Conservation (phyloP, 2,329 filamentous ascomycete species). For the Nothopassalora personata region DNA sequence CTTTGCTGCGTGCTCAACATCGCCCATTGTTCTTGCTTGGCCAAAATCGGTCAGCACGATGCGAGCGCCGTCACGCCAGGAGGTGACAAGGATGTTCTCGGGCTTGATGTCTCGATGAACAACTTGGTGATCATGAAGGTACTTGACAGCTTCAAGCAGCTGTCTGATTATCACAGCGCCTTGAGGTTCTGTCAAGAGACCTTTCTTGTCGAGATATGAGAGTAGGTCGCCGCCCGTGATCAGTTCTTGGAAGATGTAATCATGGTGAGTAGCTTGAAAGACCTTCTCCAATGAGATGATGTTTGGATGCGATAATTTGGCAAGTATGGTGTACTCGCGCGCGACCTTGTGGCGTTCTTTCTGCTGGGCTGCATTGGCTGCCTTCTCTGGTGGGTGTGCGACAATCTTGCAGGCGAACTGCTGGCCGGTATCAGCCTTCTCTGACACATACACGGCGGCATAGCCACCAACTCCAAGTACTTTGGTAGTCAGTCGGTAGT, state of each 20-base stretch:
- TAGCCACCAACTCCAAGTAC: slow-evolving; percentile 51
- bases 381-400: slow-evolving; percentile 38
- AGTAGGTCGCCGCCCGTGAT: slow-evolving; percentile 57
- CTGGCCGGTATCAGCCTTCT: slow-evolving; percentile 47
- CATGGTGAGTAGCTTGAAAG: slow-evolving; percentile 48
- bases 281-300: slow-evolving; percentile 55
- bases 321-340: slow-evolving; percentile 46
- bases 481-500: slow-evolving; percentile 47
- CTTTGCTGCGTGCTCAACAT: slow-evolving; percentile 21
- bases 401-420: slow-evolving; percentile 68
- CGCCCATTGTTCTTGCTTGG: slow-evolving; percentile 42
- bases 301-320: slow-evolving; percentile 54
- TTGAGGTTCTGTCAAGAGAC: slow-evolving; percentile 45
- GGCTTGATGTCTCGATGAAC: slow-evolving; percentile 60
- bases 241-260: slow-evolving; percentile 58
- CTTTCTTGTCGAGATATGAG: slow-evolving; percentile 52
- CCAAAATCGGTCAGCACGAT: slow-evolving; percentile 60
- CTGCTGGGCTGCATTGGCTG: background rate
- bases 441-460: slow-evolving; percentile 51
- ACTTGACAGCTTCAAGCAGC: slow-evolving; percentile 53
- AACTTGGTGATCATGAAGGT: slow-evolving; percentile 51
- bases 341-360: slow-evolving; percentile 8
- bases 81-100: slow-evolving; percentile 58
- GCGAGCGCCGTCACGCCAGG: slow-evolving; percentile 45
- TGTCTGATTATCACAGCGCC: slow-evolving; percentile 52